Percentiles rank a stretch among this genome's conserved stretches.
Conservation (phyloP, 495 filamentous ascomycete species). For the Parmelia sp. region DNA sequence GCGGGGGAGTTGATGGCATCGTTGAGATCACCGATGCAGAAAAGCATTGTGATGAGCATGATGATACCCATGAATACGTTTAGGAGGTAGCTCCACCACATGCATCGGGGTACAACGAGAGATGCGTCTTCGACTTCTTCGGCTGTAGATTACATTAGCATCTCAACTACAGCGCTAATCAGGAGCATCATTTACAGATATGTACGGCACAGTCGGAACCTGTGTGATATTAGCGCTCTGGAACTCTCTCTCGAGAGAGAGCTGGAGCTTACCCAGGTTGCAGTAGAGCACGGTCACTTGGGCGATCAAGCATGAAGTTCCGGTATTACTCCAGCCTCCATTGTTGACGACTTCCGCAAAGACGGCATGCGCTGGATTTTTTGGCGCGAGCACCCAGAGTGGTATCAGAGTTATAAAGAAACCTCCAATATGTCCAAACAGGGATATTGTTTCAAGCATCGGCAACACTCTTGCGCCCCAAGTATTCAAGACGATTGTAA, state of each 20-base stretch:
- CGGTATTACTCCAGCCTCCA: slow-evolving; percentile 29
- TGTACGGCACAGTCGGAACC: slow-evolving; percentile 24
- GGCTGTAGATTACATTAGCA: slow-evolving; percentile 20
- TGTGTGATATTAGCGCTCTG: neutral
- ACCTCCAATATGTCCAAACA: slow-evolving; percentile 23
- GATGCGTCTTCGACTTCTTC: slow-evolving; percentile 44
- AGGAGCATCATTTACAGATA: slow-evolving; percentile 18
- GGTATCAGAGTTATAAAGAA: slow-evolving; percentile 18
- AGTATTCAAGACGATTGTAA: slow-evolving; percentile 29
- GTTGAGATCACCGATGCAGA: slow-evolving; percentile 39
- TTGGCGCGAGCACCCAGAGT: slow-evolving; percentile 30
- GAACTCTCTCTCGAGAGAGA: slow-evolving; percentile 17
- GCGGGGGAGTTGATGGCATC: slow-evolving; percentile 33
- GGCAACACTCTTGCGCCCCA: slow-evolving; percentile 23
- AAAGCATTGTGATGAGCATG: slow-evolving; percentile 39
- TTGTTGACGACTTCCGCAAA: slow-evolving; percentile 26
- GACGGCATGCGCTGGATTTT: slow-evolving; percentile 26
- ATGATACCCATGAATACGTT: slow-evolving; percentile 42
- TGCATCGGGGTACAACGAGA: slow-evolving; percentile 38
- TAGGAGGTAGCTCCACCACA: slow-evolving; percentile 38
- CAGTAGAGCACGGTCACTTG: slow-evolving; percentile 19
- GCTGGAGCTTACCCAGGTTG: slow-evolving; percentile 13
- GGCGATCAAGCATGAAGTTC: slow-evolving; percentile 21
- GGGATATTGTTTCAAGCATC: slow-evolving; percentile 27
- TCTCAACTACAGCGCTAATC: neutral